A percentile compares a stretch with the other conserved stretches of the same genome.
Conservation (phyloP, 1,284 basidiomycete species). For the Cutaneotrichosporon arboriforme region DNA sequence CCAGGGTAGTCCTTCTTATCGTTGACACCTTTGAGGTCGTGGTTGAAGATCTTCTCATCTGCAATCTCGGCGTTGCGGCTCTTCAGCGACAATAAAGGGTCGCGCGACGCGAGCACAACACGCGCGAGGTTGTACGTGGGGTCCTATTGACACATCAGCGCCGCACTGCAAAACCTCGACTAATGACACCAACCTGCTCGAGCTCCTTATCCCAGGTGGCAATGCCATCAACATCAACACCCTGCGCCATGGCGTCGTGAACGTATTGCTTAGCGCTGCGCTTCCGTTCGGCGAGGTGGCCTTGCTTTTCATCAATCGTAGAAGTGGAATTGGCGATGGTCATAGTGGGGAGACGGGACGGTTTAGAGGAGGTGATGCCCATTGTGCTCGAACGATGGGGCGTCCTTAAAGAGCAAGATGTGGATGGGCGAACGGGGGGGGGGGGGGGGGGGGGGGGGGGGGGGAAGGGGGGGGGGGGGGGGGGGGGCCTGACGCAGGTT, state of each 20-base stretch:
- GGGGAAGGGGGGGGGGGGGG: neutral
- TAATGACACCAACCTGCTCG: constrained; percentile 41
- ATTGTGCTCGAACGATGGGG: neutral
- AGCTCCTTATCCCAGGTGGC: constrained; percentile 62
- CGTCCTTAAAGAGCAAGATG: neutral
- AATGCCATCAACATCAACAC: constrained; percentile 56
- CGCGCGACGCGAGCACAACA: constrained; percentile 68
- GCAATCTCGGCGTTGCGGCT: constrained; percentile 61
- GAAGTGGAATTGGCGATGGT: neutral
- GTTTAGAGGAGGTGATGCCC: constrained; percentile 1
- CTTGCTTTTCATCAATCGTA: constrained; percentile 11
- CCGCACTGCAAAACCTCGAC: too few relatives aligned
- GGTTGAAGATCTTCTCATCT: constrained; percentile 79
- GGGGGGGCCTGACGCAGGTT: neutral
- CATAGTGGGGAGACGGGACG: neutral
- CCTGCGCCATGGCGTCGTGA: constrained; percentile 1
- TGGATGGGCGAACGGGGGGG: too few relatives aligned
- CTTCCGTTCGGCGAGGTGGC: constrained; percentile 7
- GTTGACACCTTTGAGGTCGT: constrained; percentile 60
- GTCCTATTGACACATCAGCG: constrained; percentile 23
- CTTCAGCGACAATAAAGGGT: constrained; percentile 63
- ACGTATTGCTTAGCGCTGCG: neutral
- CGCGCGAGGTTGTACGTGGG: constrained; percentile 71
- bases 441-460: neutral
- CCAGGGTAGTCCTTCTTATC: constrained; percentile 50